phyloP scores from a whole-genome alignment of 139 green algal species.

The Closterium sp. region DNA sequence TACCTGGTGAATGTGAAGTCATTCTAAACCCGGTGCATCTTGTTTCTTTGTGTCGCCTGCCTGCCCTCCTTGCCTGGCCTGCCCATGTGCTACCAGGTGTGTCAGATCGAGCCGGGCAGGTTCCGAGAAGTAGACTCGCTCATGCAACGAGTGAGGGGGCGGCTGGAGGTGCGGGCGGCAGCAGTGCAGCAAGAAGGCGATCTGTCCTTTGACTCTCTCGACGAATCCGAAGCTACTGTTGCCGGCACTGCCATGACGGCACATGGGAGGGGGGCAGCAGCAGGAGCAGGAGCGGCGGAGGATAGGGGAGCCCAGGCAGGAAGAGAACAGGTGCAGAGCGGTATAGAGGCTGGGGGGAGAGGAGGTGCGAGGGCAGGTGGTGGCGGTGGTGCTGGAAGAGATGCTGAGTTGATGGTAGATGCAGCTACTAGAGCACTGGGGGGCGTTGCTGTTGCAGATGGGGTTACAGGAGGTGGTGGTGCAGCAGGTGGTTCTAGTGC shows the following conservation, averaged over 20 bases:
- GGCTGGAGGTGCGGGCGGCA: conserved; percentile 84
- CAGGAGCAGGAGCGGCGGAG: neutral
- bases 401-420: neutral
- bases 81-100: conserved; percentile 28
- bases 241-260: neutral
- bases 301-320: conserved; percentile 1
- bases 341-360: neutral
- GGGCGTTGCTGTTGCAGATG: neutral
- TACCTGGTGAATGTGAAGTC: too few relatives aligned
- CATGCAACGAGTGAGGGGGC: conserved; percentile 64
- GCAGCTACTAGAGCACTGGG: neutral
- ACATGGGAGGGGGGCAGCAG: neutral
- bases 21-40: too few relatives aligned
- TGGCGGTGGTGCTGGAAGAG: neutral
- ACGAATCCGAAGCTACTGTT: conserved; percentile 2
- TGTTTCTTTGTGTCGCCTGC: too few relatives aligned
- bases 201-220: conserved; percentile 5
- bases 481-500: neutral
- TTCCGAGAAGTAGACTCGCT: conserved; percentile 81
- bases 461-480: neutral
- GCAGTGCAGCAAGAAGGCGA: conserved; percentile 57
- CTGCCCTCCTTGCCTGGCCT: neutral
- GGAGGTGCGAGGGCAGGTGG: neutral
- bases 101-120: conserved; percentile 76
- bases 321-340: neutral